These are phyloP conservation scores for Salix arbutifolia DNA, from an alignment of 345 rosid genomes.

Conservation along the genomic window DNA sequence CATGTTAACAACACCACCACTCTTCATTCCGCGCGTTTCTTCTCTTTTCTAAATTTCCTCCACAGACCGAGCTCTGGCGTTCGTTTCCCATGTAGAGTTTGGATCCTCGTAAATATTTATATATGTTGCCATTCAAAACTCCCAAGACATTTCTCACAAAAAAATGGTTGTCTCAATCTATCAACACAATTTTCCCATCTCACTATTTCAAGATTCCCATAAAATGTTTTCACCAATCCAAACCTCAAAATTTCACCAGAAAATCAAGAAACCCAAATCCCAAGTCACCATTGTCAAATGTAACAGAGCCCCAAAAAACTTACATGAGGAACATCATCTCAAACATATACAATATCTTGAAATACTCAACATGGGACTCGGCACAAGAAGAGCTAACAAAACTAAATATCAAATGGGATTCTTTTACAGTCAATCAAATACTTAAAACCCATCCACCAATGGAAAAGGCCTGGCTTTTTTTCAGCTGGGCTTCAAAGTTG, in stretches of 20 bases:
- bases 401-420: constrained; percentile 65
- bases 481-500: constrained; percentile 59
- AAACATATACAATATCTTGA: constrained; percentile 59
- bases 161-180: constrained; percentile 16
- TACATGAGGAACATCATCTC: constrained; percentile 54
- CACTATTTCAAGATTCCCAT: constrained; percentile 9
- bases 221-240: constrained; percentile 34
- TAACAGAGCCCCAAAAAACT: constrained; percentile 21
- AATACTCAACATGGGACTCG: constrained; percentile 70
- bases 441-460: constrained; percentile 88
- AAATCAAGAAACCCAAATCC: not conserved
- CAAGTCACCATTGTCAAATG: not conserved
- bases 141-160: constrained; percentile 9
- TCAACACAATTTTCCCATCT: constrained; percentile 3
- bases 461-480: constrained; percentile 90
- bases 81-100: not conserved
- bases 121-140: constrained; percentile 22
- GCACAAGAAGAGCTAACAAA: constrained; percentile 49
- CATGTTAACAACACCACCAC: not conserved
- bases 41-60: not conserved
- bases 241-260: constrained; percentile 25
- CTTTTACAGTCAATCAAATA: constrained; percentile 65
- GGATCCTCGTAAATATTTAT: not conserved
- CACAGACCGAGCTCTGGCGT: no score
- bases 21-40: not conserved